Base-by-base conservation (phyloP, 805 yeast genomes). In the Lipomyces chichibuensis region DNA sequence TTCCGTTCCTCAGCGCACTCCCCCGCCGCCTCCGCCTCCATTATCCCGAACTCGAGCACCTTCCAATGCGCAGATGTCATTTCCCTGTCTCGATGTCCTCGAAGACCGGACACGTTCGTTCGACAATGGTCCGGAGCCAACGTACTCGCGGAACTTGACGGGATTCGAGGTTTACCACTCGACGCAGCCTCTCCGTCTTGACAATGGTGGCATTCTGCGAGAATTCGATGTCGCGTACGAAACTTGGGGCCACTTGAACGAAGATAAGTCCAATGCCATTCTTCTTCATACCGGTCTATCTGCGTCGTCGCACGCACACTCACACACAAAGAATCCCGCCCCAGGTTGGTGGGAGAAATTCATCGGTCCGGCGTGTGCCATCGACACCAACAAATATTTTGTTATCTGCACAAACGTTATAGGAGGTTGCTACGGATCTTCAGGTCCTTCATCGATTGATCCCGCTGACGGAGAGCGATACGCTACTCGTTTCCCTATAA, bases 301-400 rank as follows among this genome's bases (percentile, higher is more conserved):
- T 0, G 97, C 97, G 0, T 90, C 97, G 0, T 91, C 97, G 1
- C 98, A 93, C 80, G 98, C 97, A 9, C 89, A 86, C 74, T 90
- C 97, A 2, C 95, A 90, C 67, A 80, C 81, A 0, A 80, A 84
- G 37, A 92, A 92, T 76, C 76, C 85, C 5, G 84, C 85, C 69
- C 86, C 87, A 4, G 98, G 98, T 17, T 93, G 98, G 98, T 93
- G 98, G 98, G 97, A 93, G 75, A 84, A 87, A 65, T 92, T 92
- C 78, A 91, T 93, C 62, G 98, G 98, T 0, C 91, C 97, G 0
- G 92, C 88, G 1, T 73, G 76, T 5, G 86, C 89, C 69, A 76
- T 93, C 62, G 98, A 93, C 75, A 92, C 98, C 0, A 79, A 89
- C 73, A 88, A 88, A 76, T 91, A 84, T 78, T 91, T 91, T 75